phyloP scores from a whole-genome alignment of 2,329 filamentous ascomycete species.

The Lecanosticta acicola region DNA sequence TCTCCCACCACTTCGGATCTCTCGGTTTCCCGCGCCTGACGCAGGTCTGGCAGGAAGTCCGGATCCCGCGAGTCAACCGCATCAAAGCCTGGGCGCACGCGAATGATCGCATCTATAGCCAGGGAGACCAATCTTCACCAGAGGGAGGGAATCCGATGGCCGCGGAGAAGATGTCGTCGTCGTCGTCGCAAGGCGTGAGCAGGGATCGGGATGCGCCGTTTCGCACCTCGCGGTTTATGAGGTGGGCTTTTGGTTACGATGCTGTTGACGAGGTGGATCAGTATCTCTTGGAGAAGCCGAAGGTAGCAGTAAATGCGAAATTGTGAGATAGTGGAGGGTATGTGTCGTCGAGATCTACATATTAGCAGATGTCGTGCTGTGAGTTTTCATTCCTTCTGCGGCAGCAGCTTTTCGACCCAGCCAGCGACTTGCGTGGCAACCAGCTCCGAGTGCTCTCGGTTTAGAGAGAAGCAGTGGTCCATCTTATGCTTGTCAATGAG shows the following conservation, averaged over 20 bases:
- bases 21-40: constrained; percentile 1
- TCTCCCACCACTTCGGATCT: not conserved
- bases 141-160: not conserved
- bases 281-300: not conserved
- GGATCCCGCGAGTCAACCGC: constrained; percentile 3
- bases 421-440: constrained; percentile 6
- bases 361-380: not conserved
- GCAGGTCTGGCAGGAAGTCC: constrained; percentile 7
- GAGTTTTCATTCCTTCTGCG: not conserved
- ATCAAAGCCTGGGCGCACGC: constrained; percentile 6
- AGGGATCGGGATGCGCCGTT: constrained; percentile 5
- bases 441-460: constrained; percentile 33
- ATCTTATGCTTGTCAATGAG: constrained; percentile 50
- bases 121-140: constrained; percentile 1
- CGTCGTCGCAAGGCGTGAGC: not conserved
- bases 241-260: constrained; percentile 9
- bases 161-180: not conserved
- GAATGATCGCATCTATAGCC: constrained; percentile 2
- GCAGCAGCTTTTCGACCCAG: not conserved
- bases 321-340: not conserved
- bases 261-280: constrained; percentile 6
- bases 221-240: constrained; percentile 4
- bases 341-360: not conserved
- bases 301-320: not conserved
- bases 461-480: constrained; percentile 56